These are phyloP conservation scores for Tagetes patula DNA, from an alignment of 129 eudicot species.

Conservation along the genomic window DNA sequence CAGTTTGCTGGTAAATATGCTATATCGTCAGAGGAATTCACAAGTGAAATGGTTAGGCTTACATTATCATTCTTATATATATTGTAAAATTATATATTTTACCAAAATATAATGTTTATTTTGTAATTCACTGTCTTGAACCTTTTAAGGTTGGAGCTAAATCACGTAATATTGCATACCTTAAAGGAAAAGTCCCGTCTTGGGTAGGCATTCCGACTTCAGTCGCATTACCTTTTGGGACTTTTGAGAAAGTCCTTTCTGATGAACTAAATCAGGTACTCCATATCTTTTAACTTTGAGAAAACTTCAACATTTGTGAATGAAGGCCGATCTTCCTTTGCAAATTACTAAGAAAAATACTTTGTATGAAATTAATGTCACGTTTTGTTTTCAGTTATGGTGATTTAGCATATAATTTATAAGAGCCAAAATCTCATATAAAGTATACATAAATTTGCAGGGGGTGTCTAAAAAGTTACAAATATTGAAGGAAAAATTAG, in stretches of 20 bases:
- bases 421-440: slow-evolving; percentile 4
- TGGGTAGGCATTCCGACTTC: slow-evolving; percentile 96
- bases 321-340: slow-evolving; percentile 5
- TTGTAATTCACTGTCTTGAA: slow-evolving; percentile 17
- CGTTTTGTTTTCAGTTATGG: slow-evolving; percentile 2
- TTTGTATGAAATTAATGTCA: not conserved
- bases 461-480: slow-evolving; percentile 65
- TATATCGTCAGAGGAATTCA: slow-evolving; percentile 86
- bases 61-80: slow-evolving; percentile 15
- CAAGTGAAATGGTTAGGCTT: slow-evolving; percentile 69
- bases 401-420: slow-evolving; percentile 11
- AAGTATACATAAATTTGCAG: slow-evolving; percentile 42
- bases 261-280: slow-evolving; percentile 69
- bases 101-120: slow-evolving; percentile 9
- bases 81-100: slow-evolving; percentile 1
- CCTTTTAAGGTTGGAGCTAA: slow-evolving; percentile 85
- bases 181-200: slow-evolving; percentile 88
- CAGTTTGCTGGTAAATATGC: slow-evolving; percentile 84
- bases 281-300: slow-evolving; percentile 18
- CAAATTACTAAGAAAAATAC: slow-evolving; percentile 5
- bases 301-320: slow-evolving; percentile 8
- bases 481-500: slow-evolving; percentile 59
- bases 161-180: slow-evolving; percentile 91
- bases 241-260: slow-evolving; percentile 82
- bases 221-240: slow-evolving; percentile 90